Conservation (phyloP, 2,329 filamentous ascomycete genomes). For the Claviceps monticola region DNA sequence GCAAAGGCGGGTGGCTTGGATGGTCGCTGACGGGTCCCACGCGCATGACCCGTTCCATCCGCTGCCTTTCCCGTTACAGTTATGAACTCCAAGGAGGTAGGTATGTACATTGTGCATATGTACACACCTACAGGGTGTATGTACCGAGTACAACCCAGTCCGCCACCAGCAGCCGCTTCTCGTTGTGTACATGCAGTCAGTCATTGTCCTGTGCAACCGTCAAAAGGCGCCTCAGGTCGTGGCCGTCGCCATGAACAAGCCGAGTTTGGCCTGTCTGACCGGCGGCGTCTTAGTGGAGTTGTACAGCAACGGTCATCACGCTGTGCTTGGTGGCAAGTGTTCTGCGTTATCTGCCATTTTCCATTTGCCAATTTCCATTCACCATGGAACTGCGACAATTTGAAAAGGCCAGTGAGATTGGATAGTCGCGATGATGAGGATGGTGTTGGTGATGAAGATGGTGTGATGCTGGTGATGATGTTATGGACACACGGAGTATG, state of each 20-base stretch:
- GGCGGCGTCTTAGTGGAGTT: not conserved
- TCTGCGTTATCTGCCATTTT: not conserved
- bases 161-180: conserved; percentile 7
- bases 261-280: too few relatives aligned
- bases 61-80: not conserved
- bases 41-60: conserved; percentile 2
- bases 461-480: not conserved
- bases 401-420: not conserved
- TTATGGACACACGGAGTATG: too few relatives aligned
- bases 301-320: not conserved
- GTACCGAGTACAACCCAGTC: conserved; percentile 5
- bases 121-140: too few relatives aligned
- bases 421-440: not conserved
- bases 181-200: not conserved
- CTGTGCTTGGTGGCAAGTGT: not conserved
- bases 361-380: not conserved
- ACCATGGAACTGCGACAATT: not conserved
- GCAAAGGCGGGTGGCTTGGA: not conserved
- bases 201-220: not conserved
- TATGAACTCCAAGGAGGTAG: too few relatives aligned
- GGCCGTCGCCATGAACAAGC: not conserved
- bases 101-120: too few relatives aligned
- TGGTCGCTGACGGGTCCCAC: not conserved
- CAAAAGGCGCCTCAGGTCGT: too few relatives aligned
- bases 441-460: not conserved